A percentile compares a stretch with the other conserved stretches of the same genome.
These are phyloP conservation scores for Coriaria nepalensis DNA, from an alignment of 306 rosid species.

Conservation along the genomic window DNA sequence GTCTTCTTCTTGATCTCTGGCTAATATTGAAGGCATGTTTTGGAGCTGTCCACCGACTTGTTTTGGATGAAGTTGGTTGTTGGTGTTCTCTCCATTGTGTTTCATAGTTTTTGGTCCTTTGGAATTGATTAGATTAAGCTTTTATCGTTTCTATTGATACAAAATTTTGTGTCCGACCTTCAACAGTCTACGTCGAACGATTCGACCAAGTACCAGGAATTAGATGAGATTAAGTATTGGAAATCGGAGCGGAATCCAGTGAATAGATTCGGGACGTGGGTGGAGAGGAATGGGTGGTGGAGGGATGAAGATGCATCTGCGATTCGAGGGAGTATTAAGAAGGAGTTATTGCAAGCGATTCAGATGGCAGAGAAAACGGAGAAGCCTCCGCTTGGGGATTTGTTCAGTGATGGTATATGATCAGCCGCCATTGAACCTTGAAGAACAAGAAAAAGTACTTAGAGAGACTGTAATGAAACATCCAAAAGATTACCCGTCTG, in stretches of 20 bases:
- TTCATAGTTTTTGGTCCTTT: too few relatives aligned
- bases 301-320: slow-evolving; percentile 29
- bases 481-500: slow-evolving; percentile 46
- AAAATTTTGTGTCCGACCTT: too few relatives aligned
- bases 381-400: slow-evolving; percentile 43
- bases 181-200: slow-evolving; percentile 51
- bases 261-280: slow-evolving; percentile 49
- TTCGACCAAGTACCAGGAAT: slow-evolving; percentile 50
- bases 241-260: slow-evolving; percentile 44
- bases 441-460: slow-evolving; percentile 38
- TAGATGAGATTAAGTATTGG: slow-evolving; percentile 55
- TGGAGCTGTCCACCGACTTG: too few relatives aligned
- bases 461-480: slow-evolving; percentile 32
- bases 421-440: slow-evolving; percentile 38
- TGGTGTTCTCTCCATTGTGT: too few relatives aligned
- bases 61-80: too few relatives aligned
- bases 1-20: too few relatives aligned
- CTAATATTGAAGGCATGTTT: too few relatives aligned
- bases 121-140: too few relatives aligned
- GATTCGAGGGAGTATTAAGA: slow-evolving; percentile 37
- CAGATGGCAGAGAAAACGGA: slow-evolving; percentile 51
- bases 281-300: slow-evolving; percentile 48
- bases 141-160: too few relatives aligned
- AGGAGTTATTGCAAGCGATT: slow-evolving; percentile 46
- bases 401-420: slow-evolving; percentile 58